Base-by-base conservation (phyloP, 129 eudicot species). In the Centaurea solstitialis region DNA sequence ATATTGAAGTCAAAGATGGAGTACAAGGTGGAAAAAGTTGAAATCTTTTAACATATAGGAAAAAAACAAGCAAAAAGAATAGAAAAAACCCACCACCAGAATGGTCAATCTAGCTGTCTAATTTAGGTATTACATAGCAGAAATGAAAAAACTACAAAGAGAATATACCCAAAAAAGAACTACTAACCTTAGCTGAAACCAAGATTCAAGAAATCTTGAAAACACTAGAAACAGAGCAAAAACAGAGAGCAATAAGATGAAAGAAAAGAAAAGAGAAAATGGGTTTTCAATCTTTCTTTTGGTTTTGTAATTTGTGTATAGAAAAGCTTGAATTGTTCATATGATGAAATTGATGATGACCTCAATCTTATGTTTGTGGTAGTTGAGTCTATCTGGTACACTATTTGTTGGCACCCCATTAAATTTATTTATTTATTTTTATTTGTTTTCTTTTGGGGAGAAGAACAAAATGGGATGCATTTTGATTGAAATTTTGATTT, bases 91-190 rank as follows among this genome's bases (percentile, higher is more conserved):
- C 30, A 80, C 68, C 47, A 80, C 30, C 45, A 74, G 66, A 81
- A 74, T 74, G 78, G 84, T 81, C 84, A 81, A 81, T 65, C 33
- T 11, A 74, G 69, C 50, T 74, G 47, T 74, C 59, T 81, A 68
- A 53, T 81, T 45, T 20, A 30, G 23, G 23, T 73, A 1, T 28
- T 62, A 80, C 84, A 78, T 73, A 80, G 47, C 79, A 33, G 75
- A 66, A 33, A 38, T 64, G 37, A 66, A 41, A 41, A 59, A 81
- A 74, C 35, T 30, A 9, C 23, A 9, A 20, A 45, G 8, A 15
- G 64, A 71, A 59, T 28, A 39, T 35, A 30, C 11, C 10, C 30
- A 70, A 62, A 26, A 78, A 71, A 50, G n/a, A 59, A 35, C 72
- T 9, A 41, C 9, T 17, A 28, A 50, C 4, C 23, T 15, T 0